These are phyloP conservation scores for Neonectria hederae DNA, from an alignment of 2,329 filamentous ascomycete species.

Conservation along the genomic window DNA sequence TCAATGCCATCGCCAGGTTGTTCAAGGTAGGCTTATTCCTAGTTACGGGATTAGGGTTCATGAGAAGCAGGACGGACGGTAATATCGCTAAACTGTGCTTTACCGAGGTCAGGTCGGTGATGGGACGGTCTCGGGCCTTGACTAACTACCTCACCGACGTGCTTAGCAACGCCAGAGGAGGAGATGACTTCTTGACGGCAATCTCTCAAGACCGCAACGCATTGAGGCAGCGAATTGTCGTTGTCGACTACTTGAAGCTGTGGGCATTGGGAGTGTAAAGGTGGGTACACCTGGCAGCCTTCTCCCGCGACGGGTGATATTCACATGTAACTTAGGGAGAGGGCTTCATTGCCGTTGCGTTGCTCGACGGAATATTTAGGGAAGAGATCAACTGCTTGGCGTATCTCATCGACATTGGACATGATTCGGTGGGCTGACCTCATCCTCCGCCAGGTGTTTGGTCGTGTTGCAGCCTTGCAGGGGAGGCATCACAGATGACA, in stretches of 20 bases:
- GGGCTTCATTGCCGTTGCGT: background rate
- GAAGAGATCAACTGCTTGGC: background rate
- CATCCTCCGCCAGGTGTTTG: background rate
- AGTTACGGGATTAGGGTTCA: background rate
- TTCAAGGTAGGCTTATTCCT: background rate
- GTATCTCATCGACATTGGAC: background rate
- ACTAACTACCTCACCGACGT: too few relatives aligned
- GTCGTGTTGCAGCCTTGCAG: background rate
- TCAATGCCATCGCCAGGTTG: background rate
- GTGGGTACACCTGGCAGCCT: background rate
- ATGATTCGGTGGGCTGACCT: background rate
- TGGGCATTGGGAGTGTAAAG: background rate
- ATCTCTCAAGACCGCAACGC: background rate
- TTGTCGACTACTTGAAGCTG: background rate
- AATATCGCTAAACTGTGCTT: background rate
- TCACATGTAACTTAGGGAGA: background rate
- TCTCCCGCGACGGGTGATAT: background rate
- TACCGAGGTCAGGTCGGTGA: background rate
- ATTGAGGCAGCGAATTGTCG: too few relatives aligned
- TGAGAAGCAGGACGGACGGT: background rate
- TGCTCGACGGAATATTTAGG: background rate
- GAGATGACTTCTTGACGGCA: too few relatives aligned
- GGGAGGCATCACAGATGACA: background rate
- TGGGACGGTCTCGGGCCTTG: too few relatives aligned
- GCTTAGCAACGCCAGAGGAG: too few relatives aligned